Conservation (phyloP, 495 filamentous ascomycete genomes). For the Jackrogersella multiformis region DNA sequence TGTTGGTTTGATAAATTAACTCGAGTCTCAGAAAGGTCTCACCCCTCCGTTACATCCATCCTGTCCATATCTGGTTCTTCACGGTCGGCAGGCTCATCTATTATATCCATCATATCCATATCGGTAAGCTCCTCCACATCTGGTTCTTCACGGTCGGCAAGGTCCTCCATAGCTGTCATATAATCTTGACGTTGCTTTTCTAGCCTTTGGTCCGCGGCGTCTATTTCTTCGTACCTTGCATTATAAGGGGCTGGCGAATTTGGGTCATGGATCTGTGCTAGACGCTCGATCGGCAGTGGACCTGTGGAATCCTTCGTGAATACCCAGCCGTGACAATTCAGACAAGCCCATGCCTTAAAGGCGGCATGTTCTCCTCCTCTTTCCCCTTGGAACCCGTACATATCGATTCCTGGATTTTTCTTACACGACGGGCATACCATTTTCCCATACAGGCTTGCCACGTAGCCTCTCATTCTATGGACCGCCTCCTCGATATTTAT, state of each 20-base stretch:
- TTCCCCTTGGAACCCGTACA: background rate
- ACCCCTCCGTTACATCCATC: no score
- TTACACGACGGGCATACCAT: conserved; percentile 15
- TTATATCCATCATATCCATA: no score
- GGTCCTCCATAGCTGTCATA: no score
- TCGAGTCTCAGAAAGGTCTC: no score
- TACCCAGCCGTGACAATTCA: conserved; percentile 19
- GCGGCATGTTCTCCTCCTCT: background rate
- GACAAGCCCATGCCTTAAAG: background rate
- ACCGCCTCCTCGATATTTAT: background rate
- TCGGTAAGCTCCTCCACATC: no score
- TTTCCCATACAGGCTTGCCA: conserved; percentile 1
- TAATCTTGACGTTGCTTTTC: no score
- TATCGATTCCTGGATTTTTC: background rate
- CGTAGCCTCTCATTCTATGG: background rate
- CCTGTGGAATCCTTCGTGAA: background rate
- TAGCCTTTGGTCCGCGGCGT: no score
- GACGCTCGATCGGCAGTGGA: background rate
- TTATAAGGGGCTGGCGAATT: background rate
- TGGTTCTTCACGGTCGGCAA: no score
- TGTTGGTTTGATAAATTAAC: no score
- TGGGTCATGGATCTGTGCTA: background rate
- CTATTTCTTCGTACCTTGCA: no score
- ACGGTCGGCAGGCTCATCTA: no score
- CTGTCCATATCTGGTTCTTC: no score